Evolutionary conservation across 768 basidiomycete genomes (phyloP).

Genomic region (Russula olivacea): DNA sequence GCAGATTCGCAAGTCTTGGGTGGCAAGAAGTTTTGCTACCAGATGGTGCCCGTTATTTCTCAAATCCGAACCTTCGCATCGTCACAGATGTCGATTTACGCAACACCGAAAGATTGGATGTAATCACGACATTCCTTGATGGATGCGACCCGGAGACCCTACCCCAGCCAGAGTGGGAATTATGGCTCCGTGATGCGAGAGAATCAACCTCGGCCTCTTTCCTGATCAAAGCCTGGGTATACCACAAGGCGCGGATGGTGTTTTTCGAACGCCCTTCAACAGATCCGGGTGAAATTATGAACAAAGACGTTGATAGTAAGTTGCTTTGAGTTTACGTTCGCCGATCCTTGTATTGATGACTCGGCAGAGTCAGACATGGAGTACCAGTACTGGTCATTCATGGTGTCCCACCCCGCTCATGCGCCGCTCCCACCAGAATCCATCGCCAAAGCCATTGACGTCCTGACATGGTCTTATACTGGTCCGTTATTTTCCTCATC

Average conservation of each 20-base stretch:
- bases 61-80: constrained; percentile 52
- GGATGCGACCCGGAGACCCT: constrained; percentile 31
- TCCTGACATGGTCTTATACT: constrained; percentile 75
- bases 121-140: constrained; percentile 43
- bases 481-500: constrained; percentile 35
- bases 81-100: constrained; percentile 71
- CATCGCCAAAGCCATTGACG: constrained; percentile 64
- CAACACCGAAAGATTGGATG: constrained; percentile 43
- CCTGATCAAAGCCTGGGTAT: constrained; percentile 53
- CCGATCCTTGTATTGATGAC: not conserved
- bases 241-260: constrained; percentile 54
- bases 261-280: constrained; percentile 40
- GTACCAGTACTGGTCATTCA: constrained; percentile 76
- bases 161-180: constrained; percentile 44
- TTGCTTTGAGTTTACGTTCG: not conserved
- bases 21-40: constrained; percentile 78
- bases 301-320: constrained; percentile 41
- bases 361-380: constrained; percentile 62
- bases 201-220: constrained; percentile 33
- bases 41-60: constrained; percentile 64
- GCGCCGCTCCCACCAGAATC: constrained; percentile 49
- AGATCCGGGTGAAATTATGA: constrained; percentile 26
- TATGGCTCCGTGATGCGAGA: constrained; percentile 53
- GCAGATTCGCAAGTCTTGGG: constrained; percentile 44
- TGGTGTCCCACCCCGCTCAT: constrained; percentile 77